Conservation (phyloP, 2,329 filamentous ascomycete species). For the Ophiostoma tasmaniense region DNA sequence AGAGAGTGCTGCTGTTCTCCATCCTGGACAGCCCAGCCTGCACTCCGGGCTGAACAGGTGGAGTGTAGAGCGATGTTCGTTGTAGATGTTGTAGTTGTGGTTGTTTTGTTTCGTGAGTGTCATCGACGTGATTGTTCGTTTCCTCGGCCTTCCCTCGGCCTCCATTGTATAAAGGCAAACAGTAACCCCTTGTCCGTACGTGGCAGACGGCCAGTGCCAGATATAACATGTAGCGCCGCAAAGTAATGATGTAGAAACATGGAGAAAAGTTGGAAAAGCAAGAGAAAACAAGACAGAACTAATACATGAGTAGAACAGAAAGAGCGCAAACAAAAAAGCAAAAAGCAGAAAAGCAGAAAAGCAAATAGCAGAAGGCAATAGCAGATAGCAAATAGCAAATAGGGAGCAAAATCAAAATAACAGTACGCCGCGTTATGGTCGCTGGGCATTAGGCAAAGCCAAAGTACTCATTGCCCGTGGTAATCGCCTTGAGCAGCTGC, state of each 20-base stretch:
- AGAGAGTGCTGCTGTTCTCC: neutral
- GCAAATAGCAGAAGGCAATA: neutral
- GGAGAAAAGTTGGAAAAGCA: neutral
- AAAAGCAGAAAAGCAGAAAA: conserved; percentile 4
- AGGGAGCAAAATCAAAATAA: neutral
- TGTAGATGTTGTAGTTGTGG: neutral
- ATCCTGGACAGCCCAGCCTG: neutral
- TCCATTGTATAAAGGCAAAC: neutral
- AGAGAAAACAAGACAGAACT: neutral
- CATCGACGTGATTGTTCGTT: neutral
- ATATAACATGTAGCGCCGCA: neutral
- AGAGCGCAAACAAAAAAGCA: neutral
- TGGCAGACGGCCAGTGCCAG: neutral
- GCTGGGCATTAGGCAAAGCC: conserved; percentile 66
- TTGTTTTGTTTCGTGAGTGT: neutral
- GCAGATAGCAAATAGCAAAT: neutral
- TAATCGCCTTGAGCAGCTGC: conserved; percentile 90
- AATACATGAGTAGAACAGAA: neutral
- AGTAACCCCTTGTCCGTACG: neutral
- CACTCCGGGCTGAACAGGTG: neutral
- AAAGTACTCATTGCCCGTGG: conserved; percentile 94
- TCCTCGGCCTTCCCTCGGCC: neutral
- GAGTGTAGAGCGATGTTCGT: neutral
- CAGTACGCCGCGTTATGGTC: neutral
- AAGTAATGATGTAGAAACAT: neutral